Evolutionary conservation across 768 basidiomycete species (phyloP), one percentile per base, ranked within the genome.

Genomic region (Auricularia auricula-judae): DNA sequence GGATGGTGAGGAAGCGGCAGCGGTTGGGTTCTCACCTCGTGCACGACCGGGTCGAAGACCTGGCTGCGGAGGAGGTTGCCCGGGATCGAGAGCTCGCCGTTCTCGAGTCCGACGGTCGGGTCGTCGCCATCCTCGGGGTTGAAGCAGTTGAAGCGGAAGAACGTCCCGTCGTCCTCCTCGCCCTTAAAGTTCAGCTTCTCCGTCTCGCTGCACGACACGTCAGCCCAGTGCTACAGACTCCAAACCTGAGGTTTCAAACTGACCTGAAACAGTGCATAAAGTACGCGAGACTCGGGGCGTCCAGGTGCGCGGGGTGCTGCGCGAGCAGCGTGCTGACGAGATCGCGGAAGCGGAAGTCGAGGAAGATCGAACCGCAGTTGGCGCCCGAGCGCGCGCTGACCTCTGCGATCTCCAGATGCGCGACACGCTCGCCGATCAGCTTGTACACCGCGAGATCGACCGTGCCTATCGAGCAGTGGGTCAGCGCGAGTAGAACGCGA

Each of bases 391-490:
- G 81, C 14, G 91, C 91, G 66, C 88, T 89, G 76, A 94, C 87
- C 76, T 95, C 93, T 56, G 91, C 92, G 66, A 95, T 93, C 74
- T 94, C 91, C n/a, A 94, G 82, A 70, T 85, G 84, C 11, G 85
- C 78, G 73, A 90, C 80, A 0, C 21, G 11, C 67, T 89, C 82
- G 3, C 91, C 93, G 63, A 89, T 89, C 61, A 94, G 88, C 81
- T 76, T 76, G 73, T 81, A 82, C 11, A 77, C 74, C 4, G 78
- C 79, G 3, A 80, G 72, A 64, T 81, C 79, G 59, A 89, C 86
- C 11, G 87, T 90, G 18, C 39, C 39, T 42, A 14, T 14, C 29
- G 29, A 29, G 29, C 29, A 29, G 29, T 29, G 29, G 1, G 29
- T 29, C 29, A 2, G 29, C 29, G 29, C 29, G 2, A 29, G 29